Evolutionary conservation across 768 basidiomycete species (phyloP), one percentile per base, ranked within the genome.

Genomic region (Suillus subluteus): DNA sequence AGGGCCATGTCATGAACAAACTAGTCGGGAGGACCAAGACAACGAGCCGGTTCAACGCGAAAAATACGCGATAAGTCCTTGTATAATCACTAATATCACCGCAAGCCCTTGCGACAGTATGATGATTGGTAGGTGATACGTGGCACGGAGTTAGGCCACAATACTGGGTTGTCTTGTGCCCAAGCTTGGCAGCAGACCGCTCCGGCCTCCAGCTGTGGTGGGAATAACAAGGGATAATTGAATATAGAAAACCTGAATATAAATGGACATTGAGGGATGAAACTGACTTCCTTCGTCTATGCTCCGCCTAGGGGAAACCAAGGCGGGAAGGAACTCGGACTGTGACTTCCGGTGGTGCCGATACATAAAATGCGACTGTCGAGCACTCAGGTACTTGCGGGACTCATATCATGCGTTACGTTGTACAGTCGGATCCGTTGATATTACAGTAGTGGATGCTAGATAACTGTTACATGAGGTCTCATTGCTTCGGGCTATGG

Each of bases 311-410:
- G 32, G 32, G 35, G 12, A 56, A 32, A 35, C 55, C 2, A 35
- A 35, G 32, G 21, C 13, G n/a, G 11, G 50, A 63, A 26, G n/a
- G 35, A n/a, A 96, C 82, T 82, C 96, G 56, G 94, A 93, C 73
- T 97, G 95, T 44, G 95, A 96, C 73, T 91, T 92, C 2, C 63
- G 52, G 23, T 58, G 44, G 32, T 35, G 32, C 11, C 18, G 11
- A 30, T 21, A 35, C 32, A 56, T 7, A 32, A 54, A 26, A 32
- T 2, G 2, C 32, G 6, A 56, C 55, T n/a, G 11, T 56, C 21
- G 55, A 35, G 3, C 12, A 12, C 21, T 37, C 21, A 56, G 55
- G 6, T 37, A n/a, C 35, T 37, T n/a, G 55, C 55, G 21, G 35
- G 6, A n/a, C 55, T 56, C 6, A 21, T n/a, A 35, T 35, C 21